Percentiles rank a stretch among this genome's conserved stretches.
Evolutionary conservation across 768 basidiomycete species (phyloP).

Genomic region (Suillus bovinus): DNA sequence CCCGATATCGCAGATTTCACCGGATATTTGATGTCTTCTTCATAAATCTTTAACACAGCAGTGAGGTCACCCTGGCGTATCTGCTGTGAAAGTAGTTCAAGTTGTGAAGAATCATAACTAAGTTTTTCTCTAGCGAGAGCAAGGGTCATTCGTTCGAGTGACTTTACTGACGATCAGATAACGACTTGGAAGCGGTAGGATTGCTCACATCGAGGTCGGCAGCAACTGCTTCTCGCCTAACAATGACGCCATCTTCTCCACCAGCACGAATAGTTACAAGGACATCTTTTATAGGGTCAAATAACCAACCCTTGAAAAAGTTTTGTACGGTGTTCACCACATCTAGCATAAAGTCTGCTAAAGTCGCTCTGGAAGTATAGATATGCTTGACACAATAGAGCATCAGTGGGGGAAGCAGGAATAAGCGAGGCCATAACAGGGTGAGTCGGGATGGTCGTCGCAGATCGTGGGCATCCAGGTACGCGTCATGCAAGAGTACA

Average conservation of each 20-base stretch:
- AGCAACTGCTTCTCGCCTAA: constrained; percentile 77
- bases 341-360: constrained; percentile 58
- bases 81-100: constrained; percentile 63
- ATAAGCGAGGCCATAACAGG: constrained; percentile 78
- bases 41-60: constrained; percentile 83
- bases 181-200: constrained; percentile 1
- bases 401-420: constrained; percentile 72
- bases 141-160: constrained; percentile 89
- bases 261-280: constrained; percentile 82
- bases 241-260: constrained; percentile 71
- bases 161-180: constrained; percentile 45
- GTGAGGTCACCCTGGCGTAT: constrained; percentile 84
- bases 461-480: constrained; percentile 41
- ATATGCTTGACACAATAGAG: constrained; percentile 50
- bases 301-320: constrained; percentile 81
- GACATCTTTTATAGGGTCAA: constrained; percentile 84
- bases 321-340: constrained; percentile 64
- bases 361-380: constrained; percentile 59
- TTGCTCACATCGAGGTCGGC: constrained; percentile 78
- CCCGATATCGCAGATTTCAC: constrained; percentile 79
- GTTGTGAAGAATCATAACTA: constrained; percentile 58
- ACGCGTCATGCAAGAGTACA: constrained; percentile 30
- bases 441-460: constrained; percentile 67
- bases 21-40: constrained; percentile 89
- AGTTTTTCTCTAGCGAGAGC: constrained; percentile 83